These are phyloP conservation scores for Gossypium davidsonii DNA, from an alignment of 441 rosid genomes.

Conservation along the genomic window DNA sequence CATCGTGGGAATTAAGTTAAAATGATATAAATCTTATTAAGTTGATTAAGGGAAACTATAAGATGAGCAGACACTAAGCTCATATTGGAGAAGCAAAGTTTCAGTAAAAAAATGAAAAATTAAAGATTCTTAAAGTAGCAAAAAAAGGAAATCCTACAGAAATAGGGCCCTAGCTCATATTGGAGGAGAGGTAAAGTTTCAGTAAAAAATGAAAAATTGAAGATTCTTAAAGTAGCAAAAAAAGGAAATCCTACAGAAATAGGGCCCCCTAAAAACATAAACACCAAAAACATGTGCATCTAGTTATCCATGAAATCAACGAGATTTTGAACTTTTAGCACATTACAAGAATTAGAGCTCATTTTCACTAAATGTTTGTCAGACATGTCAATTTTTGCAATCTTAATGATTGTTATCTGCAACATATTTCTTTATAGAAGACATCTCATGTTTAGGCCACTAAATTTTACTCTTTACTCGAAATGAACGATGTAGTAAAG, in stretches of 20 bases:
- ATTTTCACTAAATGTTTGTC: neutral
- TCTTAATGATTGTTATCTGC: neutral
- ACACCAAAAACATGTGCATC: neutral
- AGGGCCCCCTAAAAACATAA: neutral
- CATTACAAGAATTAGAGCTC: neutral
- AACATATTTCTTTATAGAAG: neutral
- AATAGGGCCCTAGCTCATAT: neutral
- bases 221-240: neutral
- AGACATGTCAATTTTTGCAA: neutral
- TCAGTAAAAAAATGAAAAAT: neutral
- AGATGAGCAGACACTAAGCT: neutral
- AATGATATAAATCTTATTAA: neutral
- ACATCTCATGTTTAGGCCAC: conserved; percentile 1
- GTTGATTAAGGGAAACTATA: neutral
- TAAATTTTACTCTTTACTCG: conserved; percentile 1
- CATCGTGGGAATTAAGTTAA: neutral
- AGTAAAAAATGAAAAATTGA: neutral
- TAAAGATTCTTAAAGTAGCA: neutral
- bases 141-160: neutral
- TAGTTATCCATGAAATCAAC: neutral
- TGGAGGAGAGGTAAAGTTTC: neutral
- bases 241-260: neutral
- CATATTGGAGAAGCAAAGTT: neutral
- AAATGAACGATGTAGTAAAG: conserved; percentile 7
- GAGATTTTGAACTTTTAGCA: neutral